Evolutionary conservation across 768 basidiomycete species (phyloP).

Genomic region (Leccinum disarticulatum): DNA sequence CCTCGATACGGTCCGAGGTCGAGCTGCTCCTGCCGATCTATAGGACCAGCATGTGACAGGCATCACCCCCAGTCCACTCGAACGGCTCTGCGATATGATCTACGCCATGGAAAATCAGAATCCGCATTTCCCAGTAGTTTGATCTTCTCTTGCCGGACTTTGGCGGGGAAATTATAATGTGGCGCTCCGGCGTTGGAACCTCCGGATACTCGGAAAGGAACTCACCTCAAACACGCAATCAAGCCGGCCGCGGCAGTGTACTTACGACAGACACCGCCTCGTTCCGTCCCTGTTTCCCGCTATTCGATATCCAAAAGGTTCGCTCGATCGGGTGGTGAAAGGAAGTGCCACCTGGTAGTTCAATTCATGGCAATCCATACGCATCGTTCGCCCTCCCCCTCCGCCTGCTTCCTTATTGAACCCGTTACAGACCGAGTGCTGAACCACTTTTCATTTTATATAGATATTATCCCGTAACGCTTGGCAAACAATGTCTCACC

Average conservation of each 20-base stretch:
- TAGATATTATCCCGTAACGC: background rate
- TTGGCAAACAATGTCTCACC: background rate
- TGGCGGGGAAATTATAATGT: conserved; percentile 8
- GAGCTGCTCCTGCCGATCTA: background rate
- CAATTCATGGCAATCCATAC: no score
- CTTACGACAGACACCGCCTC: background rate
- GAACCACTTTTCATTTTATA: background rate
- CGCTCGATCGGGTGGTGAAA: no score
- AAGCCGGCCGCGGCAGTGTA: background rate
- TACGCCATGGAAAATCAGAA: conserved; percentile 12
- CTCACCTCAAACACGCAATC: background rate
- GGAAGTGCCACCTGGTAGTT: no score
- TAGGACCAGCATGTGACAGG: background rate
- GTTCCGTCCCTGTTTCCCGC: no score
- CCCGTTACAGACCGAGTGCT: background rate
- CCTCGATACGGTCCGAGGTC: background rate
- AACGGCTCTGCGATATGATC: conserved; percentile 7
- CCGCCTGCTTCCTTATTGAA: no score
- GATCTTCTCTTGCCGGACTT: conserved; percentile 5
- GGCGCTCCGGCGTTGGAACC: conserved; percentile 13
- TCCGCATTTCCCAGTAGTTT: conserved; percentile 4
- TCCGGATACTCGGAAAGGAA: conserved; percentile 10
- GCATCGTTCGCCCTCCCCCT: no score
- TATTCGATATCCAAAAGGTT: no score
- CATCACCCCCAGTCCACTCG: background rate